A percentile compares a stretch with the other conserved stretches of the same genome.
Conservation (phyloP, 2,329 filamentous ascomycete species). For the Penicillium digitatum region DNA sequence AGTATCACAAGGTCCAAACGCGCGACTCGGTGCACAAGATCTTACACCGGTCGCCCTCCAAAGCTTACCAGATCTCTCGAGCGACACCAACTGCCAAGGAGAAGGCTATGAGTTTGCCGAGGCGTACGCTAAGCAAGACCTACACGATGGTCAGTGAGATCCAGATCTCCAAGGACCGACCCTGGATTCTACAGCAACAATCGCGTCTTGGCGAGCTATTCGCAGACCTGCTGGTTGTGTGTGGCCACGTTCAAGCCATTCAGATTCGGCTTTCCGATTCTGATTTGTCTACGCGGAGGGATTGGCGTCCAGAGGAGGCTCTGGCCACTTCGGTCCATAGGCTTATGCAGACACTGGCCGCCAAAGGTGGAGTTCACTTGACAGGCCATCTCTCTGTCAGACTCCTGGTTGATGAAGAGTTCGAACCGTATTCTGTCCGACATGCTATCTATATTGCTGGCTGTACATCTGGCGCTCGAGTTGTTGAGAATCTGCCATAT, state of each 20-base stretch:
- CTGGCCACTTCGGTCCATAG: constrained; percentile 59
- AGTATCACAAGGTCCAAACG: constrained; percentile 53
- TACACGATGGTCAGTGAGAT: constrained; percentile 53
- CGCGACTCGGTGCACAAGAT: constrained; percentile 52
- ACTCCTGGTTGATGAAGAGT: constrained; percentile 57
- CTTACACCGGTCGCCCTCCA: constrained; percentile 45
- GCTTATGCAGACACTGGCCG: constrained; percentile 60
- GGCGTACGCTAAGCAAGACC: constrained; percentile 52
- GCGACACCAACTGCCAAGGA: constrained; percentile 47
- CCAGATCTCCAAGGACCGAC: constrained; percentile 50
- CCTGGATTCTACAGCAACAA: constrained; percentile 68
- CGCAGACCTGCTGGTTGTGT: constrained; percentile 66
- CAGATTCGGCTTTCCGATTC: constrained; percentile 61
- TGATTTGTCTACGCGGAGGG: constrained; percentile 63
- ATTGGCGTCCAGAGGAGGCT: constrained; percentile 53
- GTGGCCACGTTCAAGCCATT: constrained; percentile 62
- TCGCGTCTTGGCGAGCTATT: constrained; percentile 64
- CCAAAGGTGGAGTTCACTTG: constrained; percentile 47
- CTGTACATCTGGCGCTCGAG: constrained; percentile 30
- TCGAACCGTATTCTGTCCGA: constrained; percentile 30
- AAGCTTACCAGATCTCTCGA: constrained; percentile 61
- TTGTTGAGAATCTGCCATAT: constrained; percentile 29
- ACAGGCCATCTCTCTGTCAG: constrained; percentile 72
- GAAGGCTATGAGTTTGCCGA: constrained; percentile 56
- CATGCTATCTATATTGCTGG: constrained; percentile 33